These are phyloP conservation scores for Hymenoscyphus scutula DNA, from an alignment of 2,329 filamentous ascomycete genomes.

Conservation along the genomic window DNA sequence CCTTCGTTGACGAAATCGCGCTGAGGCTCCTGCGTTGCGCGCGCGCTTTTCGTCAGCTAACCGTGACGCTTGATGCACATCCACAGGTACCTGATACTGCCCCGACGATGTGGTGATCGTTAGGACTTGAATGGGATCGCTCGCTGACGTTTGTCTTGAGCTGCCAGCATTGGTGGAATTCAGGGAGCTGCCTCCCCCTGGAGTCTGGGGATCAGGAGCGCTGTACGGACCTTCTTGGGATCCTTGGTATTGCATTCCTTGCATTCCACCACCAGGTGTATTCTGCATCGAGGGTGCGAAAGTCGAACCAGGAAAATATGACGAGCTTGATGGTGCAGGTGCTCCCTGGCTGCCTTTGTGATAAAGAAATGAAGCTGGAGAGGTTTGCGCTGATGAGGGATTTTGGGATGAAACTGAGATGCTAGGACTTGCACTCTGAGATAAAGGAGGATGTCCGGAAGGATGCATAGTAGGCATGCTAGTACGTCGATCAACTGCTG, in stretches of 20 bases:
- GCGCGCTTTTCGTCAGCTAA: constrained; percentile 82
- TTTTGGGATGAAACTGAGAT: constrained; percentile 48
- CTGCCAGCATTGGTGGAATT: constrained; percentile 32
- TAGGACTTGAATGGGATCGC: constrained; percentile 37
- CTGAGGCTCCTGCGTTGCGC: constrained; percentile 81
- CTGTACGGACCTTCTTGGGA: constrained; percentile 38
- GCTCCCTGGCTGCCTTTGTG: constrained; percentile 27
- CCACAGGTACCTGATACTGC: constrained; percentile 63
- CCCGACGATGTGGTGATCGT: constrained; percentile 49
- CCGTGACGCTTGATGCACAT: constrained; percentile 77
- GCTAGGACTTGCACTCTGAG: constrained; percentile 44
- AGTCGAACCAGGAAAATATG: constrained; percentile 34
- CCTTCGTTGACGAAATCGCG: constrained; percentile 74
- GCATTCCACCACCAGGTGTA: constrained; percentile 23
- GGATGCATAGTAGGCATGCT: constrained; percentile 36
- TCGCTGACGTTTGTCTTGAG: constrained; percentile 35
- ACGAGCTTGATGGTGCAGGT: constrained; percentile 15
- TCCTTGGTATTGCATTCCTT: constrained; percentile 33
- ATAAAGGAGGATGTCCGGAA: constrained; percentile 39
- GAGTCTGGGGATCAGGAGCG: constrained; percentile 31
- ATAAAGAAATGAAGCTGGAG: constrained; percentile 35
- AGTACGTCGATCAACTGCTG: constrained; percentile 35
- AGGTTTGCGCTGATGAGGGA: constrained; percentile 41
- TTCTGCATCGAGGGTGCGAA: constrained; percentile 31
- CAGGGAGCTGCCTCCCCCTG: constrained; percentile 27